Evolutionary conservation across 2,329 filamentous ascomycete genomes (phyloP).

Genomic region (Beauveria brongniartii): DNA sequence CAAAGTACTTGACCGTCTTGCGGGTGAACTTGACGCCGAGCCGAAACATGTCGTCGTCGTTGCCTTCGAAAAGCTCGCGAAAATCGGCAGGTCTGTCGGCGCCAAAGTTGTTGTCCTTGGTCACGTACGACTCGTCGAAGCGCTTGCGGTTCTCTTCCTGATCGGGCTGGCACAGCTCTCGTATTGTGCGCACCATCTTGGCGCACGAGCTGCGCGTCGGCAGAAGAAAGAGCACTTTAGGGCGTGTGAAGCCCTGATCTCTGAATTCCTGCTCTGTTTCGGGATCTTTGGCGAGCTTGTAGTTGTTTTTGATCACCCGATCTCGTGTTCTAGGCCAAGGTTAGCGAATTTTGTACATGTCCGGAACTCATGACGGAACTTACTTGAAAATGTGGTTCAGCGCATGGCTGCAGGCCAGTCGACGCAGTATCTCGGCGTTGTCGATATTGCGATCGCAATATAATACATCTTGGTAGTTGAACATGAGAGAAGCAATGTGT

Average conservation of each 20-base stretch:
- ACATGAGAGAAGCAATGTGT: constrained; percentile 61
- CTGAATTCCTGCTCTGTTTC: constrained; percentile 63
- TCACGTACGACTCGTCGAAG: constrained; percentile 75
- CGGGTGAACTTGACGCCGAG: constrained; percentile 94
- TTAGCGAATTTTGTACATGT: constrained; percentile 12
- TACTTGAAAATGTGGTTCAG: constrained; percentile 88
- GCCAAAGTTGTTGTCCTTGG: constrained; percentile 56
- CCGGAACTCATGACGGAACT: constrained; percentile 18
- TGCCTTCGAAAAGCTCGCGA: constrained; percentile 80
- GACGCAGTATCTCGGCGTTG: constrained; percentile 62
- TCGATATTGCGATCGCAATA: constrained; percentile 62
- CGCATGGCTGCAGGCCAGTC: constrained; percentile 70
- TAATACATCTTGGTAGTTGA: constrained; percentile 74
- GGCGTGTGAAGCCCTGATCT: constrained; percentile 92
- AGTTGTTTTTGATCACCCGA: constrained; percentile 85
- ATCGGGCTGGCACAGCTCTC: constrained; percentile 67
- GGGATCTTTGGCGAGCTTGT: constrained; percentile 61
- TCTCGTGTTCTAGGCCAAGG: constrained; percentile 60
- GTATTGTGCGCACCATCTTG: constrained; percentile 68
- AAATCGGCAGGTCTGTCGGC: constrained; percentile 79
- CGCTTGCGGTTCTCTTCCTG: constrained; percentile 93
- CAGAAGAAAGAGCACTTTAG: constrained; percentile 84
- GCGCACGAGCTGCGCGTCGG: constrained; percentile 84
- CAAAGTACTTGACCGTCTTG: constrained; percentile 90
- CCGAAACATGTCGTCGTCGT: constrained; percentile 95